Evolutionary conservation across 1,284 basidiomycete species (phyloP).

Genomic region (Crocinoboletus sp.): DNA sequence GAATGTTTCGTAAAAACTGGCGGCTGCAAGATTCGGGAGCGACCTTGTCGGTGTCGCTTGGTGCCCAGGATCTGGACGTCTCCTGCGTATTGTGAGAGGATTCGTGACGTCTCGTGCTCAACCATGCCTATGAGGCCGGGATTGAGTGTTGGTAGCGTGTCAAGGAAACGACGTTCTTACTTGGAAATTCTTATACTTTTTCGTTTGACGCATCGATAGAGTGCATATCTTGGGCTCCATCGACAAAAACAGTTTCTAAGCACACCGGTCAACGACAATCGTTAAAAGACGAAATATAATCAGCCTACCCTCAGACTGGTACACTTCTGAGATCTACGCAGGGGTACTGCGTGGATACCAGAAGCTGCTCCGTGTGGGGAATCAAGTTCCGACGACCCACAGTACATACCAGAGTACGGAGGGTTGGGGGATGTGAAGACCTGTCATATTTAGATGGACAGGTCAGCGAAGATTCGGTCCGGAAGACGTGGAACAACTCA

Average conservation of each 20-base stretch:
- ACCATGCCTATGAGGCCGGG: constrained; percentile 9
- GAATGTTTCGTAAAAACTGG: constrained; percentile 5
- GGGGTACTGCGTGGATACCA: not conserved
- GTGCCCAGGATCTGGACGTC: not conserved
- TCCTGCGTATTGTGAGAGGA: not conserved
- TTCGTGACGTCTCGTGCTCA: not conserved
- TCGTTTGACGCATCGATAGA: not conserved
- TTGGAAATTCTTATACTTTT: constrained; percentile 4
- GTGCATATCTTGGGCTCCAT: not conserved
- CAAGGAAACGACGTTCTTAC: constrained; percentile 6
- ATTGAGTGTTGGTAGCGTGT: not conserved
- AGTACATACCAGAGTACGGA: not conserved
- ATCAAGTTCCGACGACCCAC: constrained; percentile 1
- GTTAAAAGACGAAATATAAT: not conserved
- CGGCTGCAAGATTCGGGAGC: not conserved
- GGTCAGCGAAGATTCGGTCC: not conserved
- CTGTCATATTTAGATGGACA: not conserved
- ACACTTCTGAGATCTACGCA: not conserved
- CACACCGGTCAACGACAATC: not conserved
- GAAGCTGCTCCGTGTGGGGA: not conserved
- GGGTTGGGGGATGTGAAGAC: not conserved
- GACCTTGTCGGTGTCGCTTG: not conserved
- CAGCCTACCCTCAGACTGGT: constrained; percentile 1
- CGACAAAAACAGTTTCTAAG: constrained; percentile 8
- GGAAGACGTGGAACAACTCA: not conserved